These are phyloP conservation scores for Aegilops speltoides DNA, from an alignment of 176 grass and related monocot genomes.

Conservation along the genomic window DNA sequence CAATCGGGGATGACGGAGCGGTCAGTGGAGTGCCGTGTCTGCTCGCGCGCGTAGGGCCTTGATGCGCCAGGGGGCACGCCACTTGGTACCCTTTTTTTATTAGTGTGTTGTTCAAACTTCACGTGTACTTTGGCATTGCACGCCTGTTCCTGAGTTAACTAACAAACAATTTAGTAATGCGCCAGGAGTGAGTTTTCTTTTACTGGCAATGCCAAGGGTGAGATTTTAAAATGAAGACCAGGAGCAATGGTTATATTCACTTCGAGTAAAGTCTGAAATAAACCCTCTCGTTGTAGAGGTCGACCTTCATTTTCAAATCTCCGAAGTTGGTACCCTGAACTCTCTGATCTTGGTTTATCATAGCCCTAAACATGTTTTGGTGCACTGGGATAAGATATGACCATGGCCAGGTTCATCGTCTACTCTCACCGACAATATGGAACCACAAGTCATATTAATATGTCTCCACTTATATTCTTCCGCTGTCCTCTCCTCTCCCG, in stretches of 20 bases:
- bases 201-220: neutral
- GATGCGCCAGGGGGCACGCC: neutral
- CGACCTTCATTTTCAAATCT: too few species aligned
- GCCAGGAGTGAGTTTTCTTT: neutral
- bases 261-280: too few species aligned
- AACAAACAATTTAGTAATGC: neutral
- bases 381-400: too few species aligned
- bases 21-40: conserved; percentile 21
- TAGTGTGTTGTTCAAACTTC: conserved; percentile 9
- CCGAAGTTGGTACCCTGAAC: too few species aligned
- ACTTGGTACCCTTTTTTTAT: neutral
- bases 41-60: neutral
- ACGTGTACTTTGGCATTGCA: conserved; percentile 10
- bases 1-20: conserved; percentile 1
- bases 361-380: too few species aligned
- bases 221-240: neutral
- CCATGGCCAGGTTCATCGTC: too few species aligned
- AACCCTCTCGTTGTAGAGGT: too few species aligned
- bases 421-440: too few species aligned
- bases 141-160: neutral
- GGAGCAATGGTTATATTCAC: neutral
- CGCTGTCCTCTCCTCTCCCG: too few species aligned
- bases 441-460: too few species aligned
- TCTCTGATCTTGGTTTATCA: too few species aligned
- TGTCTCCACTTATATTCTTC: too few species aligned